Evolutionary conservation across 148 eudicot species (phyloP).

Genomic region (Fagopyrum tataricum): DNA sequence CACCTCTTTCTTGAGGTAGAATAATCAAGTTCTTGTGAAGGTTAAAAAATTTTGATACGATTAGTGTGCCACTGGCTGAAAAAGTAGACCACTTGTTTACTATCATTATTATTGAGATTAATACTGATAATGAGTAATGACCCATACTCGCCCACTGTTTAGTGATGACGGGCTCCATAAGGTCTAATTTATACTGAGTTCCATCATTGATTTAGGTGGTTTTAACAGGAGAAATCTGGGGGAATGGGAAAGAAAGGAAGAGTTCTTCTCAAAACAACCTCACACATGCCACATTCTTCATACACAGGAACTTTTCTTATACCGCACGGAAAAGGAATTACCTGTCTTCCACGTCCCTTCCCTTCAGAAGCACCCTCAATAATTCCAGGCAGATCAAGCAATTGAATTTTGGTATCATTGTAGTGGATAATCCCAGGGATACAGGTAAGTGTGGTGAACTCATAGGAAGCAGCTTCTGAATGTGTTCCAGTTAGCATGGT

Average conservation of each 20-base stretch:
- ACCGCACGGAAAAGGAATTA: conserved; percentile 13
- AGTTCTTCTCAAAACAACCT: neutral
- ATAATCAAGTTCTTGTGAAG: neutral
- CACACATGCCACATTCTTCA: neutral
- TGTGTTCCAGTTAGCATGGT: conserved; percentile 95
- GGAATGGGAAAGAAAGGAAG: neutral
- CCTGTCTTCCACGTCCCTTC: conserved; percentile 99
- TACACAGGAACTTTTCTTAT: neutral
- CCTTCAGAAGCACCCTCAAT: conserved; percentile 99
- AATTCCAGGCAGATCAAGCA: conserved; percentile 99
- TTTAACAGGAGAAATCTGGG: neutral
- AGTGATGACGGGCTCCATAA: neutral
- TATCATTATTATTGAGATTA: neutral
- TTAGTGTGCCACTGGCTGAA: neutral
- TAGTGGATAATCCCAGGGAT: conserved; percentile 97
- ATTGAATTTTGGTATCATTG: conserved; percentile 92
- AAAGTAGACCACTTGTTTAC: neutral
- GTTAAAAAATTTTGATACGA: neutral
- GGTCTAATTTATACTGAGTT: neutral
- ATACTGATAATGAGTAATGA: neutral
- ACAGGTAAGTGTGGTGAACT: conserved; percentile 97
- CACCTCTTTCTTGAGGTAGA: neutral
- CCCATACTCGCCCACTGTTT: neutral
- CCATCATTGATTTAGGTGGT: neutral
- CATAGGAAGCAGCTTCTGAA: conserved; percentile 98